These are phyloP conservation scores for Mucor mucedo DNA, from an alignment of 371 early-diverging fungal genomes.

Conservation along the genomic window DNA sequence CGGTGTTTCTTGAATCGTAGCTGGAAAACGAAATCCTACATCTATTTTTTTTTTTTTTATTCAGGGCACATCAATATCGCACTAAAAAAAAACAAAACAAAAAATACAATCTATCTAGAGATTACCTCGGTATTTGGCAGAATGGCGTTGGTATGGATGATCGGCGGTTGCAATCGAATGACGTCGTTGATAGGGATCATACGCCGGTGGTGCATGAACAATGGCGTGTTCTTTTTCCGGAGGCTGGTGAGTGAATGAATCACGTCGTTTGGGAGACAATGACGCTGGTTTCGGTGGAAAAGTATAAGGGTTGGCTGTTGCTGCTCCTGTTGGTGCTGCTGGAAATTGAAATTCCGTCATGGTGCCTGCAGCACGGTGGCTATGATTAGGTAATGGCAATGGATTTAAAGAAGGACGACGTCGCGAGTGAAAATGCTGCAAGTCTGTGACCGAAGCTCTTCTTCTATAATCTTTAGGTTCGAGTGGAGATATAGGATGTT, in stretches of 20 bases:
- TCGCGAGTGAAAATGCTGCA: no score
- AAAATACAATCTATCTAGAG: neutral
- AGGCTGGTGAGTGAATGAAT: slow-evolving; percentile 37
- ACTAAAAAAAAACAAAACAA: neutral
- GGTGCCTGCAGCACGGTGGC: slow-evolving; percentile 35
- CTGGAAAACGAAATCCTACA: slow-evolving; percentile 47
- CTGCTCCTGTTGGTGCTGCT: slow-evolving; percentile 30
- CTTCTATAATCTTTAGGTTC: slow-evolving; percentile 43
- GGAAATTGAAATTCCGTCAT: slow-evolving; percentile 44
- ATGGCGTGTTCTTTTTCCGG: neutral
- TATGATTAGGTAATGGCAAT: slow-evolving; percentile 34
- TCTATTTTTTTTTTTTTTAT: neutral
- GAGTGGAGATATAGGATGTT: slow-evolving; percentile 19
- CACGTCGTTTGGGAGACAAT: slow-evolving; percentile 27
- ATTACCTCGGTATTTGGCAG: slow-evolving; percentile 39
- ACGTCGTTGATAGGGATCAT: slow-evolving; percentile 56
- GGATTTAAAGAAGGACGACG: slow-evolving; percentile 19
- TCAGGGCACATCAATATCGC: no score
- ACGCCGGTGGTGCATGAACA: slow-evolving; percentile 27
- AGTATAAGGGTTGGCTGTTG: slow-evolving; percentile 47
- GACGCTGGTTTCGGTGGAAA: slow-evolving; percentile 17
- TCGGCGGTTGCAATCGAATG: slow-evolving; percentile 64
- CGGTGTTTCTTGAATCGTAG: slow-evolving; percentile 45
- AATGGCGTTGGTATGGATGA: slow-evolving; percentile 13
- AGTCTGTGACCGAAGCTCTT: slow-evolving; percentile 47